Evolutionary conservation across 805 yeast genomes (phyloP).

Genomic region (Metschnikowia matae): DNA sequence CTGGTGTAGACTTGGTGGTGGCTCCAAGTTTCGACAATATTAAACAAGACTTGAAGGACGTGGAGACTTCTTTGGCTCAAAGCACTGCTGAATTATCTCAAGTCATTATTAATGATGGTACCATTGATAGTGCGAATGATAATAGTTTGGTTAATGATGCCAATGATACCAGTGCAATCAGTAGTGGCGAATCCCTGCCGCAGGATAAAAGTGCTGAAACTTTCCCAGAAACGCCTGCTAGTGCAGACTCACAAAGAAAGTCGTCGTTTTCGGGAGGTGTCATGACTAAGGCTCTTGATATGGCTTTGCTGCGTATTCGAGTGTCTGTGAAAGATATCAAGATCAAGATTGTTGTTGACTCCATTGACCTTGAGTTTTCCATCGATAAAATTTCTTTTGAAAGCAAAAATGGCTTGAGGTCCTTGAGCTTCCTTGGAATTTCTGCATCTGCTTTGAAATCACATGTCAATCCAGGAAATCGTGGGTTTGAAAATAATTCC

Average conservation of each 20-base stretch:
- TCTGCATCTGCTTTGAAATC: slow-evolving; percentile 5
- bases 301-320: slow-evolving; percentile 59
- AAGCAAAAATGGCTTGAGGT: slow-evolving; percentile 47
- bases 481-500: neutral
- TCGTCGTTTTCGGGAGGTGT: slow-evolving; percentile 44
- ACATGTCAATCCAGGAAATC: slow-evolving; percentile 30
- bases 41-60: slow-evolving; percentile 26
- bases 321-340: slow-evolving; percentile 46
- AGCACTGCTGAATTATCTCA: slow-evolving; percentile 74
- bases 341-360: slow-evolving; percentile 48
- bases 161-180: neutral
- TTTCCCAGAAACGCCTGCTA: neutral
- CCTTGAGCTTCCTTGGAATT: slow-evolving; percentile 37
- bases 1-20: slow-evolving; percentile 46
- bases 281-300: slow-evolving; percentile 61
- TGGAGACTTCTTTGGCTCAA: slow-evolving; percentile 56
- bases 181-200: neutral
- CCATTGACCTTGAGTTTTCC: slow-evolving; percentile 31
- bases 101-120: slow-evolving; percentile 41
- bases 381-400: slow-evolving; percentile 29
- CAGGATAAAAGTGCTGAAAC: neutral
- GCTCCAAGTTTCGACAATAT: slow-evolving; percentile 32
- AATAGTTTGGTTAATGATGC: slow-evolving; percentile 5
- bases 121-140: slow-evolving; percentile 19
- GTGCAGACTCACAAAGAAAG: neutral